Evolutionary conservation across 345 rosid species (phyloP).

Genomic region (Adansonia digitata): DNA sequence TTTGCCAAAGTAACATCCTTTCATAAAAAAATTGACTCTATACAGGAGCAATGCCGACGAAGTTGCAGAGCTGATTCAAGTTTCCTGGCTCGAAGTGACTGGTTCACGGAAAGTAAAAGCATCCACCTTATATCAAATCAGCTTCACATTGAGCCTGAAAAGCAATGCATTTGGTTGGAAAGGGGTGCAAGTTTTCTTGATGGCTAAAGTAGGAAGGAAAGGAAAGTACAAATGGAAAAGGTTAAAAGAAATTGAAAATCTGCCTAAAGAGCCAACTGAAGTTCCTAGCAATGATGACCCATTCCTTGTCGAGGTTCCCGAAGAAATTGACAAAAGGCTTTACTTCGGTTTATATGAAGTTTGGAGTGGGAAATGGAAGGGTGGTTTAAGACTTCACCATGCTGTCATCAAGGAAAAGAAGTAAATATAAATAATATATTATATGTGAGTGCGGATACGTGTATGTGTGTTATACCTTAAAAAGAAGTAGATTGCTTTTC

Average conservation of each 20-base stretch:
- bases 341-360: constrained; percentile 69
- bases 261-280: background rate
- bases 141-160: constrained; percentile 32
- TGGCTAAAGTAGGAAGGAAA: constrained; percentile 50
- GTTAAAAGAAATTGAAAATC: constrained; percentile 17
- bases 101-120: background rate
- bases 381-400: constrained; percentile 43
- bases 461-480: too few species aligned
- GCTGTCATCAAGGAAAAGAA: too few species aligned
- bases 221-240: constrained; percentile 34
- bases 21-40: too few species aligned
- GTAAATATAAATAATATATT: too few species aligned
- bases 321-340: constrained; percentile 20
- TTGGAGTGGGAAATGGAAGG: constrained; percentile 65
- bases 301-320: constrained; percentile 6
- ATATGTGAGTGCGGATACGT: too few species aligned
- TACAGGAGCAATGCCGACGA: accelerated
- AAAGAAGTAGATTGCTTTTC: too few species aligned
- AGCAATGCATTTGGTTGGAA: constrained; percentile 48
- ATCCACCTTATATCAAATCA: constrained; percentile 25
- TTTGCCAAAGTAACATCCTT: too few species aligned
- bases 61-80: constrained; percentile 37
- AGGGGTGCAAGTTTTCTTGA: constrained; percentile 37
- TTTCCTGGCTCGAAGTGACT: constrained; percentile 63
- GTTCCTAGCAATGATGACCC: constrained; percentile 2